Base-by-base conservation (phyloP, 495 filamentous ascomycete genomes). In the Penicillium argentinense region DNA sequence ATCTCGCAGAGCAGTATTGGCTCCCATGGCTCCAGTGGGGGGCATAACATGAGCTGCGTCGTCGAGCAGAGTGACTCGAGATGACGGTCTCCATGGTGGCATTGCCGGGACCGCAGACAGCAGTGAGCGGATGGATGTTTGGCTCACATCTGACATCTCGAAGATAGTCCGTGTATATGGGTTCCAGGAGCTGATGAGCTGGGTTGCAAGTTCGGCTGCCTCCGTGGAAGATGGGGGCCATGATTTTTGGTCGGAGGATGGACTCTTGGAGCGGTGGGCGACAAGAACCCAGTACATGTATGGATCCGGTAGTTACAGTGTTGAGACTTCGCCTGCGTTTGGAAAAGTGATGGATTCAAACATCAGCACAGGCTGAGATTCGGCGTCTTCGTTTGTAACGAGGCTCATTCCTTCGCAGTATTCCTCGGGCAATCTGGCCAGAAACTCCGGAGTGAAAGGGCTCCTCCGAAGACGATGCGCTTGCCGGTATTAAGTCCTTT, bases 41-140 rank as follows among this genome's bases (percentile, higher is more conserved):
- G 81, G 82, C 80, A 83, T 84, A 11, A 69, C 68, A 56, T 85
- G 82, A 18, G 67, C 77, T 0, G 81, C 78, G 49, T 85, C 80
- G 1, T 81, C 82, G 11, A 84, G 75, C 6, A 84, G 62, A 0
- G 81, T 82, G n/a, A 84, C 79, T 6, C 76, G 66, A 3, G 63
- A 58, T 24, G 57, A 57, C 5, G 62, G 25, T 11, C 56, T 39
- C 67, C 69, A 72, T 5, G 48, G 36, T 3, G 54, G 51, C 13
- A 74, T 56, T 16, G 71, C 55, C n/a, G 66, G 68, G 37, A 49
- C 53, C 5, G 65, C 72, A 5, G 73, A 76, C 24, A 66, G 23
- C 22, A 74, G 49, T 2, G 63, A 60, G 16, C 68, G 37, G 16
- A 63, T 60, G 6, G 69, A 62, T 0, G 60, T 60, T 25, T 66